Percentiles rank a stretch among this genome's conserved stretches.
phyloP scores from a whole-genome alignment of 371 early-diverging fungal species.

The Circinella umbellata region DNA sequence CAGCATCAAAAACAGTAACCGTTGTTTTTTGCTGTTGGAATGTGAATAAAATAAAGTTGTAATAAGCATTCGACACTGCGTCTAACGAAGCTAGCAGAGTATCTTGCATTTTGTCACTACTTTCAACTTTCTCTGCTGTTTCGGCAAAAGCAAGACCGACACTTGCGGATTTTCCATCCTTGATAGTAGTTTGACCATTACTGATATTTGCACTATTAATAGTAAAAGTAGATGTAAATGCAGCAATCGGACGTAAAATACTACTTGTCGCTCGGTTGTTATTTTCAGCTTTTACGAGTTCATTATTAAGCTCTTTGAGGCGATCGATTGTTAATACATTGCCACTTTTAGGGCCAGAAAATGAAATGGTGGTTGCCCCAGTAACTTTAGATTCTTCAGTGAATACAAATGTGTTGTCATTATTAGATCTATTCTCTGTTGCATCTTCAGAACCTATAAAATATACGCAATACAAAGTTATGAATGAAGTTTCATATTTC shows the following conservation, averaged over 20 bases:
- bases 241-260: conserved; percentile 15
- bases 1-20: conserved; percentile 48
- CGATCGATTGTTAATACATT: conserved; percentile 36
- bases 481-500: background rate
- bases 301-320: conserved; percentile 21
- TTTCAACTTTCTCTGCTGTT: conserved; percentile 21
- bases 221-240: conserved; percentile 18
- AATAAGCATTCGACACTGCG: conserved; percentile 24
- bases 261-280: conserved; percentile 30
- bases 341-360: conserved; percentile 37
- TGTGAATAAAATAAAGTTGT: conserved; percentile 15
- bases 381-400: conserved; percentile 22
- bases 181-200: conserved; percentile 28
- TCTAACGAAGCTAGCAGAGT: conserved; percentile 9
- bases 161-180: conserved; percentile 19
- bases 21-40: conserved; percentile 22
- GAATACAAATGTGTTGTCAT: conserved; percentile 19
- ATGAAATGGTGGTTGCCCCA: conserved; percentile 31
- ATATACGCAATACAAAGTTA: too few species aligned
- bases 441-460: background rate
- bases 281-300: conserved; percentile 15
- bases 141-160: conserved; percentile 40
- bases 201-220: conserved; percentile 24
- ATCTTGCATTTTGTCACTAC: background rate
- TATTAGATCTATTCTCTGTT: background rate